Percentiles rank a stretch among this genome's conserved stretches.
phyloP scores from a whole-genome alignment of 1,284 basidiomycete species.

The Puccinia polysora region DNA sequence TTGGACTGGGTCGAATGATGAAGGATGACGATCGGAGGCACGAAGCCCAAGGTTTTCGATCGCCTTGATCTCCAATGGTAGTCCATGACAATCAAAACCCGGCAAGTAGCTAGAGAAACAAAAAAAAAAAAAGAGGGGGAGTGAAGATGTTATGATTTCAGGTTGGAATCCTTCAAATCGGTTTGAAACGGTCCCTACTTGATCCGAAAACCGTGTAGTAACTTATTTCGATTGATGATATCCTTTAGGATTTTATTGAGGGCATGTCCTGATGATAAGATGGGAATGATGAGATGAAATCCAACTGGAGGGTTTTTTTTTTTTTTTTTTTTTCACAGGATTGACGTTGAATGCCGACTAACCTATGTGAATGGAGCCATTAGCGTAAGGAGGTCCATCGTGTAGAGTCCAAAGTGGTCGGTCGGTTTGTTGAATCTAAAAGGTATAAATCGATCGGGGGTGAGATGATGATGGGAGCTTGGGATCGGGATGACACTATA shows the following conservation, averaged over 20 bases:
- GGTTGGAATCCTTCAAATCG: background rate
- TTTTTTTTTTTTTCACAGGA: background rate
- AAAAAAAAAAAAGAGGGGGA: constrained; percentile 19
- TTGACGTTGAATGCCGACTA: constrained; percentile 44
- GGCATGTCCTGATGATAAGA: constrained; percentile 69
- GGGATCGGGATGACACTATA: background rate
- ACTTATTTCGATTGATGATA: constrained; percentile 83
- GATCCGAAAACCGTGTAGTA: constrained; percentile 71
- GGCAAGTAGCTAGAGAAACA: constrained; percentile 69
- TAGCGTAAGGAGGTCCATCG: constrained; percentile 97
- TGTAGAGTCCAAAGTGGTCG: constrained; percentile 77
- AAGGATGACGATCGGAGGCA: constrained; percentile 55
- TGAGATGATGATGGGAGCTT: background rate
- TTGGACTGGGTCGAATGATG: constrained; percentile 58
- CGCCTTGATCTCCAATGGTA: constrained; percentile 93
- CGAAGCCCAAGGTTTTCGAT: constrained; percentile 62
- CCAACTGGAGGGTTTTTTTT: too few species aligned
- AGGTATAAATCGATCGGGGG: background rate
- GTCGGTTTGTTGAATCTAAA: constrained; percentile 59
- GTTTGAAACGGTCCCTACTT: constrained; percentile 58
- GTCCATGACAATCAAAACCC: constrained; percentile 97
- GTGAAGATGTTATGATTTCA: background rate
- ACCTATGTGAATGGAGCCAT: constrained; percentile 94
- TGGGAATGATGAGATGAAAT: constrained; percentile 3
- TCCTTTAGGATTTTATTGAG: constrained; percentile 97